Evolutionary conservation across 495 filamentous ascomycete species (phyloP), one percentile per base, ranked within the genome.

Genomic region (Collariella sp.): DNA sequence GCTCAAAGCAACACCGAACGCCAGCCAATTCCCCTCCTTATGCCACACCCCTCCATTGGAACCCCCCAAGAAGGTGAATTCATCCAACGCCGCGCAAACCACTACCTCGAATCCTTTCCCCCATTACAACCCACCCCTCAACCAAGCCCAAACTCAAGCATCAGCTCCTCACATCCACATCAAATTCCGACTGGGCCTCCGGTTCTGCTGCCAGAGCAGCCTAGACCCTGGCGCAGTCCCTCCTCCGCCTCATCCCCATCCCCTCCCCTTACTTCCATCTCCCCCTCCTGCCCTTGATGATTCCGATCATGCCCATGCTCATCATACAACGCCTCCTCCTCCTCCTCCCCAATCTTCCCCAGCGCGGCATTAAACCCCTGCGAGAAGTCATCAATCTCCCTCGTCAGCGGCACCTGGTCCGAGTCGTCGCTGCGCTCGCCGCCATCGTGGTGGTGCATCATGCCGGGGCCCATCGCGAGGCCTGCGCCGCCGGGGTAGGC

Each of bases 151-250:
- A 5, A 31, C n/a, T n/a, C n/a, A n/a, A n/a, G n/a, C n/a, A n/a
- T n/a, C n/a, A n/a, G n/a, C n/a, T 15, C 26, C 31, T 72, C 60
- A 75, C 62, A 73, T 58, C 74, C 74, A 76, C 69, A 75, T 71
- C 47, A 72, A 42, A 53, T 75, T 74, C 39, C 72, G 62, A 55
- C 72, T 72, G 56, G 71, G 72, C 54, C 70, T 67, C 48, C 74
- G 53, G 45, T 75, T 73, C 64, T 76, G 74, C 64, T 76, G 74
- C 74, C 74, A 76, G 16, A 76, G 59, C 34, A 72, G 74, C 39
- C 52, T 39, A 4, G 33, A 43, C 3, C 23, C n/a, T 11, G 48
- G 46, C 12, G 40, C 57, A 7, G 26, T 33, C 22, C 58, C 7
- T 43, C 54, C 6, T 35, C 50, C 9, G 61, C n/a, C n/a, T n/a